Percentiles rank a stretch among this genome's conserved stretches.
phyloP scores from a whole-genome alignment of 2,329 filamentous ascomycete species.

The Colletotrichum sp. region DNA sequence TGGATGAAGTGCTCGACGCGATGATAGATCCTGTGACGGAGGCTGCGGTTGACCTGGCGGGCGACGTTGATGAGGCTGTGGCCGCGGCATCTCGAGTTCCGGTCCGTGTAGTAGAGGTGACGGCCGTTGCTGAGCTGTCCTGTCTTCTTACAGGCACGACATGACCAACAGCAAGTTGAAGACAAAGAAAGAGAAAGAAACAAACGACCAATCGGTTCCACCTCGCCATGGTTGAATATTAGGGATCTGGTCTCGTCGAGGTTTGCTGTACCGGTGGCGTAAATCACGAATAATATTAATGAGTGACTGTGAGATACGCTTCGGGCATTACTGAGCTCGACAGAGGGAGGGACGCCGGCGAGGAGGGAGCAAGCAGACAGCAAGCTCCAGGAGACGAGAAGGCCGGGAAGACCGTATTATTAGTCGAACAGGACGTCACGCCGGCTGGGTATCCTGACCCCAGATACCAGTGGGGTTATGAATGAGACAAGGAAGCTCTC shows the following conservation, averaged over 20 bases:
- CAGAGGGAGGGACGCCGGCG: not conserved
- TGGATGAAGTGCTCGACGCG: not conserved
- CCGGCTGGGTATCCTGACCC: not conserved
- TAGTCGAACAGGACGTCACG: not conserved
- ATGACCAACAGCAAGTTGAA: conserved; percentile 41
- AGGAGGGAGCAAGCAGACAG: not conserved
- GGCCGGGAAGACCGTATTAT: not conserved
- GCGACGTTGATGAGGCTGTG: not conserved
- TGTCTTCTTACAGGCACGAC: conserved; percentile 38
- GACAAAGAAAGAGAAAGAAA: conserved; percentile 41
- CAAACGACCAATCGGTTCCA: conserved; percentile 39
- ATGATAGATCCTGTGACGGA: not conserved
- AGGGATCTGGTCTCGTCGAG: not conserved
- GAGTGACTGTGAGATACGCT: not conserved
- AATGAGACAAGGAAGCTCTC: conserved; percentile 1
- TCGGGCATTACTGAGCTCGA: not conserved
- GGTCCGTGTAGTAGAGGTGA: conserved; percentile 15
- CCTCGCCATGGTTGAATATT: conserved; percentile 21
- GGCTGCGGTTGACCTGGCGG: not conserved
- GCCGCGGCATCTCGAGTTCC: not conserved
- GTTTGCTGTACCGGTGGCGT: not conserved
- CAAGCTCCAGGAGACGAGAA: not conserved
- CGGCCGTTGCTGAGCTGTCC: conserved; percentile 30
- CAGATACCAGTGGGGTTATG: conserved; percentile 11
- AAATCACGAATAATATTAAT: not conserved